phyloP scores from a whole-genome alignment of 306 rosid species.

The Canavalia gladiata region DNA sequence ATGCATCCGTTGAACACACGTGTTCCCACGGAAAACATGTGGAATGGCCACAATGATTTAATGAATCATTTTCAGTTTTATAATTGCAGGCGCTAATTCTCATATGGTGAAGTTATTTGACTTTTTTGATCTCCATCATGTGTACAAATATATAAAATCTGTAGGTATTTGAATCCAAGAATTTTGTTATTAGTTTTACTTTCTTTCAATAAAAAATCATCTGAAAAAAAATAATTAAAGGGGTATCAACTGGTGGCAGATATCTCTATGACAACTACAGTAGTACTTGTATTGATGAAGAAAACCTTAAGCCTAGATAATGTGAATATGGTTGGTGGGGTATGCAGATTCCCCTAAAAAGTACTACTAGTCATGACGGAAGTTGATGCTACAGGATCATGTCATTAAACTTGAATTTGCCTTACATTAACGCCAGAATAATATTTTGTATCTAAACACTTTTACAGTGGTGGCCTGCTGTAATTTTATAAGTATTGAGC shows the following conservation, averaged over 20 bases:
- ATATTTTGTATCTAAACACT: too few species aligned
- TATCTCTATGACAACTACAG: neutral
- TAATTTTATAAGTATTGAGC: too few species aligned
- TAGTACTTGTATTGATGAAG: neutral
- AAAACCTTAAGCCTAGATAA: conserved; percentile 6
- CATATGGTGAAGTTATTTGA: conserved; percentile 1
- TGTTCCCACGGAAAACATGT: conserved; percentile 37
- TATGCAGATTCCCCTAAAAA: neutral
- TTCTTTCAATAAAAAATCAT: neutral
- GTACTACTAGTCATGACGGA: neutral
- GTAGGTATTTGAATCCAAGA: conserved; percentile 6
- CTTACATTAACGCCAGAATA: neutral
- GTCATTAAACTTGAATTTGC: conserved; percentile 3
- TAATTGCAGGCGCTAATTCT: neutral
- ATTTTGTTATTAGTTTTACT: neutral
- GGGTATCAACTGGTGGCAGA: neutral
- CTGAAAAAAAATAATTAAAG: neutral
- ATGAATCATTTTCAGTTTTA: conserved; percentile 7
- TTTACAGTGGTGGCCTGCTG: too few species aligned
- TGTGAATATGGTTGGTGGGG: conserved; percentile 23
- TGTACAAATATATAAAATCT: neutral
- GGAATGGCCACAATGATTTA: conserved; percentile 9
- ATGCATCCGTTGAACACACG: neutral
- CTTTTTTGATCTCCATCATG: too few species aligned
- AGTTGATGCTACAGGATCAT: neutral